Evolutionary conservation across 2,329 filamentous ascomycete genomes (phyloP).

Genomic region (Beauveria brongniartii): DNA sequence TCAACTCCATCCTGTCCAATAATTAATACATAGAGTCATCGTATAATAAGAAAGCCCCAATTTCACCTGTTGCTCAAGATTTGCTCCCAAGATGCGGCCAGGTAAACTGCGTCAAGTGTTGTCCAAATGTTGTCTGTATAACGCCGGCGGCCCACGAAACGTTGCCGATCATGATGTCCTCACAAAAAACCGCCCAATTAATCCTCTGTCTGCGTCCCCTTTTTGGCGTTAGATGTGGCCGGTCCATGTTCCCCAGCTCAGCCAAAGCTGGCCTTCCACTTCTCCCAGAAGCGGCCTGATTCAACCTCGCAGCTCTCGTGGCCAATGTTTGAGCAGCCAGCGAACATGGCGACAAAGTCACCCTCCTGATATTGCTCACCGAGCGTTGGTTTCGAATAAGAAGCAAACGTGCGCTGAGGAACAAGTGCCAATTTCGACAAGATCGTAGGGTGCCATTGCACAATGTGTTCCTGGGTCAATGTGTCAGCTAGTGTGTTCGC

Average conservation of each 20-base stretch:
- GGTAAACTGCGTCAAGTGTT: slow-evolving; percentile 1
- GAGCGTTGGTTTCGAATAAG: slow-evolving; percentile 53
- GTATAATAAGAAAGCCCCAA: not conserved
- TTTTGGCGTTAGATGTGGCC: not conserved
- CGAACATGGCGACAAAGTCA: slow-evolving; percentile 75
- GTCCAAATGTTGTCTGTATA: slow-evolving; percentile 11
- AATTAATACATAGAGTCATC: slow-evolving; percentile 6
- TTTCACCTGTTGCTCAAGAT: not conserved
- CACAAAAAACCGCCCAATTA: not conserved
- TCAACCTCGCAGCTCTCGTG: slow-evolving; percentile 63
- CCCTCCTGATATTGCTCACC: slow-evolving; percentile 69
- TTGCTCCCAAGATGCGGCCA: not conserved
- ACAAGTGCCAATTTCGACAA: slow-evolving; percentile 82
- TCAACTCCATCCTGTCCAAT: slow-evolving; percentile 1
- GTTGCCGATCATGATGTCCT: slow-evolving; percentile 9
- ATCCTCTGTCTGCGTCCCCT: not conserved
- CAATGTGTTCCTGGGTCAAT: slow-evolving; percentile 62
- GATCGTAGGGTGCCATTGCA: slow-evolving; percentile 96
- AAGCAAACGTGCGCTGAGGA: slow-evolving; percentile 77
- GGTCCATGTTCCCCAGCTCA: not conserved
- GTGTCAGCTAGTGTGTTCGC: slow-evolving; percentile 19
- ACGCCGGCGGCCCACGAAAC: slow-evolving; percentile 8
- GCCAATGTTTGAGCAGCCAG: slow-evolving; percentile 55
- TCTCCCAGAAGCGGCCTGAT: slow-evolving; percentile 45
- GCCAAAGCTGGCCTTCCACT: slow-evolving; percentile 37